A percentile compares a stretch with the other conserved stretches of the same genome.
These are phyloP conservation scores for Rhodofomes roseus DNA, from an alignment of 1,284 basidiomycete species.

Conservation along the genomic window DNA sequence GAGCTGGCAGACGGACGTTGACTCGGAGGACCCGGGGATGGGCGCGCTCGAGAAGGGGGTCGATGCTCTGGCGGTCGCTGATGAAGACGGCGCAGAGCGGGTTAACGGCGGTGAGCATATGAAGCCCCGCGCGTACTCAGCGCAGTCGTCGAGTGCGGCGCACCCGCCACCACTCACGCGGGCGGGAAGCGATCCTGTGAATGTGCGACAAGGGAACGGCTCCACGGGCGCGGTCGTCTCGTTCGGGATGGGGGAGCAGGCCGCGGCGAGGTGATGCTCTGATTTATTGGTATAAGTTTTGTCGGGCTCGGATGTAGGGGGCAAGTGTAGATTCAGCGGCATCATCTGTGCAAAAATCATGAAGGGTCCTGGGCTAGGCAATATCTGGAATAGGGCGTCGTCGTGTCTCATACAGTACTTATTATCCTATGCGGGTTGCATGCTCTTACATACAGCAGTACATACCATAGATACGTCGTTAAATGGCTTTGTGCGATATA, in stretches of 20 bases:
- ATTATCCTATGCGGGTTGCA: neutral
- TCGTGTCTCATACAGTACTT: neutral
- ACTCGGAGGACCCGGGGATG: slow-evolving; percentile 13
- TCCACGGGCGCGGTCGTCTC: neutral
- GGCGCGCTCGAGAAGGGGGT: slow-evolving; percentile 8
- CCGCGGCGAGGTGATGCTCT: neutral
- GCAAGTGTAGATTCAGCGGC: neutral
- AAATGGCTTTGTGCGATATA: neutral
- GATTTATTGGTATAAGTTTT: neutral
- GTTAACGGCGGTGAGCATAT: neutral
- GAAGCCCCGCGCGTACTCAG: slow-evolving; percentile 18
- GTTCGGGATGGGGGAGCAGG: neutral
- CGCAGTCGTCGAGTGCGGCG: slow-evolving; percentile 7
- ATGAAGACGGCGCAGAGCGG: slow-evolving; percentile 1
- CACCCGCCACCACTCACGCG: neutral
- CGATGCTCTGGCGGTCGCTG: slow-evolving; percentile 11
- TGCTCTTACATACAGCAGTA: neutral
- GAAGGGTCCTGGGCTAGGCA: neutral
- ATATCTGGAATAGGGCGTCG: neutral
- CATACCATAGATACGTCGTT: neutral
- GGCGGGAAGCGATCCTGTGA: slow-evolving; percentile 1
- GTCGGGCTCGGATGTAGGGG: neutral
- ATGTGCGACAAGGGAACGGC: neutral
- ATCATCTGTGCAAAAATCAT: neutral
- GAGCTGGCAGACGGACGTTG: slow-evolving; percentile 20